These are phyloP conservation scores for Mucor piriformis DNA, from an alignment of 371 early-diverging fungal genomes.

Conservation along the genomic window DNA sequence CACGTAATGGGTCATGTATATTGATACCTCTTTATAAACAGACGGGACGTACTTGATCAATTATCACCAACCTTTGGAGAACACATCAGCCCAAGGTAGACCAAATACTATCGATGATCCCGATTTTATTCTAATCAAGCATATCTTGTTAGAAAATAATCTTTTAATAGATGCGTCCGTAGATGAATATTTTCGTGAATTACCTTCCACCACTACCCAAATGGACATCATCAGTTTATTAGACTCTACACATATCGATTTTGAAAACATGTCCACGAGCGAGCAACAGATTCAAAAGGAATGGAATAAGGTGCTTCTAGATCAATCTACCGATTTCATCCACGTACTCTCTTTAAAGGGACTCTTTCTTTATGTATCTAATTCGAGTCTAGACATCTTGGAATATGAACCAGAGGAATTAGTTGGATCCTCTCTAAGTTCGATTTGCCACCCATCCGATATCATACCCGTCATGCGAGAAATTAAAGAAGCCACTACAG, in stretches of 20 bases:
- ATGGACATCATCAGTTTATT: constrained; percentile 1
- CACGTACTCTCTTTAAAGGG: constrained; percentile 66
- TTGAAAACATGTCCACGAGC: constrained; percentile 7
- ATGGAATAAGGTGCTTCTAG: constrained; percentile 39
- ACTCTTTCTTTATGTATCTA: constrained; percentile 59
- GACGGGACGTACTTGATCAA: constrained; percentile 32
- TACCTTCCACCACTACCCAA: constrained; percentile 4
- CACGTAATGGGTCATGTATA: background rate
- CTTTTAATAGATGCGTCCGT: constrained; percentile 5
- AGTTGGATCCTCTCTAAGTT: constrained; percentile 52
- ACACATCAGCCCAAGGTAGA: constrained; percentile 1
- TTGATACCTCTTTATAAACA: background rate
- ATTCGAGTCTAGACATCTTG: constrained; percentile 38
- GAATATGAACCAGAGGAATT: constrained; percentile 57
- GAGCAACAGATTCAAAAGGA: constrained; percentile 26
- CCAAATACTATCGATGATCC: background rate
- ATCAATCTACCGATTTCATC: constrained; percentile 52
- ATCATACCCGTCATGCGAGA: constrained; percentile 67
- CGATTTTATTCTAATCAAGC: background rate
- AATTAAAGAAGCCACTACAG: constrained; percentile 43
- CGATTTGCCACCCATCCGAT: constrained; percentile 68
- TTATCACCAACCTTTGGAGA: constrained; percentile 21
- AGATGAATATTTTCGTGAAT: constrained; percentile 29
- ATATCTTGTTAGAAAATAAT: background rate
- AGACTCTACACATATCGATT: constrained; percentile 7